Conservation (phyloP, 495 filamentous ascomycete genomes). For the Stereocaulon alpinum region DNA sequence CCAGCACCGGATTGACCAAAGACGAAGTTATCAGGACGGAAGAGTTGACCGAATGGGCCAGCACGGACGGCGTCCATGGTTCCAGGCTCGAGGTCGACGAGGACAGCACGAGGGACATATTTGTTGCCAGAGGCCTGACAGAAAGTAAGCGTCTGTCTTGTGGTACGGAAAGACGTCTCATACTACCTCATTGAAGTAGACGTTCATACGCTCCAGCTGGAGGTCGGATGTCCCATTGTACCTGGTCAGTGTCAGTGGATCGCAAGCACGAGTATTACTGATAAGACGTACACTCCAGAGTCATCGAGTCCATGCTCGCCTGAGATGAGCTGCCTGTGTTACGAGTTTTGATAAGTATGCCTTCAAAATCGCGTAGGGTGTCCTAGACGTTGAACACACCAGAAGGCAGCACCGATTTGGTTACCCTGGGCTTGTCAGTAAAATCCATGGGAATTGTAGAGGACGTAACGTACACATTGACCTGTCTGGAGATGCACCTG, state of each 20-base stretch:
- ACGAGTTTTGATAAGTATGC: slow-evolving; percentile 16
- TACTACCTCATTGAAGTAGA: slow-evolving; percentile 99
- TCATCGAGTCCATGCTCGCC: slow-evolving; percentile 98
- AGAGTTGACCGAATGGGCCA: slow-evolving; percentile 97
- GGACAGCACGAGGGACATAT: slow-evolving; percentile 97
- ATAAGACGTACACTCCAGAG: slow-evolving; percentile 67
- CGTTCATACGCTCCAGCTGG: slow-evolving; percentile 99
- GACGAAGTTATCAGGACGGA: slow-evolving; percentile 99
- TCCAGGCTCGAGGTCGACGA: slow-evolving; percentile 94
- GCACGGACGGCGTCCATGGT: slow-evolving; percentile 99
- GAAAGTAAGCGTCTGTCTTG: not conserved
- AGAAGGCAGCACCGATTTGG: slow-evolving; percentile 99
- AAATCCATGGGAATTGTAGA: not conserved
- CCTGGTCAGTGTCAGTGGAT: slow-evolving; percentile 36
- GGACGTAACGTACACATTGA: slow-evolving; percentile 69
- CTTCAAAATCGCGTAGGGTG: slow-evolving; percentile 8
- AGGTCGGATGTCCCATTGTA: slow-evolving; percentile 98
- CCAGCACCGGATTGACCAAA: slow-evolving; percentile 99
- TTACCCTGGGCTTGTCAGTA: slow-evolving; percentile 59
- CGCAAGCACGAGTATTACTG: slow-evolving; percentile 2
- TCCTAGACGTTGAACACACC: slow-evolving; percentile 43
- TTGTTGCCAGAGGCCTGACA: slow-evolving; percentile 85
- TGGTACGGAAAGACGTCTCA: not conserved
- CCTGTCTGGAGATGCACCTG: slow-evolving; percentile 98
- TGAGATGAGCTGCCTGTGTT: slow-evolving; percentile 81